These are phyloP conservation scores for Aspergillus puulaauensis DNA, from an alignment of 2,329 filamentous ascomycete genomes.

Conservation along the genomic window DNA sequence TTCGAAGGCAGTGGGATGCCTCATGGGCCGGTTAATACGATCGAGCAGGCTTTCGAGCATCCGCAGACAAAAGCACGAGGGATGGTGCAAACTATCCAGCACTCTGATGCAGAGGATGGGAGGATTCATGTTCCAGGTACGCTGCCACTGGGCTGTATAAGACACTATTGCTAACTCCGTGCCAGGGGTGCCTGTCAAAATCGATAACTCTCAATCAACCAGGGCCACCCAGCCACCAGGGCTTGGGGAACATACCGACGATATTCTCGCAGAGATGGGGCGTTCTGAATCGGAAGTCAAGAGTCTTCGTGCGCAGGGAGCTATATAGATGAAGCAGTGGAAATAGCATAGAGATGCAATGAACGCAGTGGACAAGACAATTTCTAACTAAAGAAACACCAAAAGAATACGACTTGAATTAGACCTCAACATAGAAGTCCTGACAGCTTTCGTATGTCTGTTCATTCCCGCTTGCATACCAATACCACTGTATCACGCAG, in stretches of 20 bases:
- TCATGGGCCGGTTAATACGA: slow-evolving; percentile 48
- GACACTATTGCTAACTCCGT: neutral
- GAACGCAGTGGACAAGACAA: neutral
- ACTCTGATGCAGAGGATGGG: slow-evolving; percentile 16
- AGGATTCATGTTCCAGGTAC: slow-evolving; percentile 28
- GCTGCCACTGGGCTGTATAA: neutral
- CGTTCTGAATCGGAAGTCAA: slow-evolving; percentile 1
- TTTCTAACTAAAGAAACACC: too few species aligned
- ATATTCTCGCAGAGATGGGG: slow-evolving; percentile 24
- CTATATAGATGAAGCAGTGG: neutral
- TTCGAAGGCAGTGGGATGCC: slow-evolving; percentile 48
- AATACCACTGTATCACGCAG: slow-evolving; percentile 3
- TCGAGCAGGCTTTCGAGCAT: slow-evolving; percentile 46
- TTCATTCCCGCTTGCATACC: neutral
- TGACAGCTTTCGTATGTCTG: slow-evolving; percentile 1
- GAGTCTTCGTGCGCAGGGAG: neutral
- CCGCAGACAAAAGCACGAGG: slow-evolving; percentile 43
- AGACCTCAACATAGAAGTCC: neutral
- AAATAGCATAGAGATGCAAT: too few species aligned
- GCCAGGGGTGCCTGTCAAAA: slow-evolving; percentile 30
- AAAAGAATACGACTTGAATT: neutral
- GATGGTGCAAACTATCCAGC: slow-evolving; percentile 35
- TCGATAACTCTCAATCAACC: slow-evolving; percentile 23
- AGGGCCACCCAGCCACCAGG: slow-evolving; percentile 24
- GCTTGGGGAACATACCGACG: slow-evolving; percentile 33